Base-by-base conservation (phyloP, 192 early-diverging fungal species). In the Glomus cerebriforme region DNA sequence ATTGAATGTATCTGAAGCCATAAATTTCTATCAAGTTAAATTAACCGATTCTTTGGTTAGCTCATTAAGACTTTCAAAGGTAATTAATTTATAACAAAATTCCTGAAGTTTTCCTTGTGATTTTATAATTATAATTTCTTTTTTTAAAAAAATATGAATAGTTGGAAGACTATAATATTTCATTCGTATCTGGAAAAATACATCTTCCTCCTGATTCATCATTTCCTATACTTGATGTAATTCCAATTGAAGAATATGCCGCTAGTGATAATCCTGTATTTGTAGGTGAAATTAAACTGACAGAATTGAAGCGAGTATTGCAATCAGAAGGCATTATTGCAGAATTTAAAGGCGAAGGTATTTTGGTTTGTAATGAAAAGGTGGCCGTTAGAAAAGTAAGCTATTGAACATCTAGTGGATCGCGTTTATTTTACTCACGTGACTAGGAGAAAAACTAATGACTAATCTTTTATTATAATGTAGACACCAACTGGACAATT, bases 41-140 rank as follows among this genome's bases (percentile, higher is more conserved):
- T 83, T 99, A 39, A 95, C 97, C 4, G 96, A 99, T 85, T 91
- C 94, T 59, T 88, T 99, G 8, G 90, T 97, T 59, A 92, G 87
- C 65, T 93, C 94, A 0, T 79, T 96, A 19, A 88, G 83, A 43
- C 88, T 96, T 79, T 86, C 93, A n/a, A 88, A 88, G 76, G 92
- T 95, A 90, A 79, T 59, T 95, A 90, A 79, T 59, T 54, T 69
- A 81, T 17, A 81, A n/a, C n/a, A n/a, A n/a, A n/a, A n/a, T n/a
- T 80, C 19, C 81, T 82, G 66, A 43, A 43, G 39, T 10, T 43
- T 34, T 31, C 7, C 13, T 29, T 54, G 4, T 32, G 9, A 43
- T 58, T 10, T 10, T 35, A 35, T 39, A 8, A 39, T 9, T 12
- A 34, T 39, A 17, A 1, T 3, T 29, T 22, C 17, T 68, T 39